These are phyloP conservation scores for Rubus idaeus DNA, from an alignment of 306 rosid species.

Conservation along the genomic window DNA sequence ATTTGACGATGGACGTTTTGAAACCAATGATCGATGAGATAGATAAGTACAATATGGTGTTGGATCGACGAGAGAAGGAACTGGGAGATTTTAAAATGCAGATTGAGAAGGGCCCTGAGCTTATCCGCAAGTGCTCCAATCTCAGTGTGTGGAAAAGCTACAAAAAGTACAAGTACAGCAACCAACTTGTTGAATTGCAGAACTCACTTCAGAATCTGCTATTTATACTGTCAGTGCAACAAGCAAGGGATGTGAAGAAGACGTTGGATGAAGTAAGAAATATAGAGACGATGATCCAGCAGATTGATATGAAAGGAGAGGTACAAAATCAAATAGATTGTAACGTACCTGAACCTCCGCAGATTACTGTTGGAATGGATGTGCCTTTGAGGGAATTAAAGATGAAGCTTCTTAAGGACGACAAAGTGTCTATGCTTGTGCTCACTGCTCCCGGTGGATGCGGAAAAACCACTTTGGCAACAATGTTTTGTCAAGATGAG, in stretches of 20 bases:
- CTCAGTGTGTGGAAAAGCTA: slow-evolving; percentile 35
- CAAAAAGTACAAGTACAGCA: slow-evolving; percentile 25
- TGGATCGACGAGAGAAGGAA: slow-evolving; percentile 35
- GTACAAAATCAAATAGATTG: slow-evolving; percentile 1
- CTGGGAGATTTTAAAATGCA: not conserved
- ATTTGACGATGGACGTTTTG: not conserved
- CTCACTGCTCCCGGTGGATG: slow-evolving; percentile 52
- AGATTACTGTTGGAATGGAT: slow-evolving; percentile 50
- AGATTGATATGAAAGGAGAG: not conserved
- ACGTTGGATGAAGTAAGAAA: not conserved
- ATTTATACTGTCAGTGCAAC: slow-evolving; percentile 15
- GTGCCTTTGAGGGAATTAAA: slow-evolving; percentile 49
- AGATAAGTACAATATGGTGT: not conserved
- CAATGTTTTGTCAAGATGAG: slow-evolving; percentile 46
- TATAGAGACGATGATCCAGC: not conserved
- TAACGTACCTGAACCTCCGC: slow-evolving; percentile 37
- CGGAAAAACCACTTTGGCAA: slow-evolving; percentile 57
- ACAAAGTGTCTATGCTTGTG: slow-evolving; percentile 28
- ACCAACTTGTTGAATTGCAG: slow-evolving; percentile 37
- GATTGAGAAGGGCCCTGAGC: slow-evolving; percentile 18
- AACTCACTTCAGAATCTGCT: slow-evolving; percentile 27
- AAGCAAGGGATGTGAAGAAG: slow-evolving; percentile 5
- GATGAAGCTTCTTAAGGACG: slow-evolving; percentile 32
- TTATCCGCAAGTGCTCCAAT: slow-evolving; percentile 34
- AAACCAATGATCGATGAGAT: slow-evolving; percentile 32